Evolutionary conservation across 495 filamentous ascomycete species (phyloP), one percentile per base, ranked within the genome.

Genomic region (Penicillium lagena): DNA sequence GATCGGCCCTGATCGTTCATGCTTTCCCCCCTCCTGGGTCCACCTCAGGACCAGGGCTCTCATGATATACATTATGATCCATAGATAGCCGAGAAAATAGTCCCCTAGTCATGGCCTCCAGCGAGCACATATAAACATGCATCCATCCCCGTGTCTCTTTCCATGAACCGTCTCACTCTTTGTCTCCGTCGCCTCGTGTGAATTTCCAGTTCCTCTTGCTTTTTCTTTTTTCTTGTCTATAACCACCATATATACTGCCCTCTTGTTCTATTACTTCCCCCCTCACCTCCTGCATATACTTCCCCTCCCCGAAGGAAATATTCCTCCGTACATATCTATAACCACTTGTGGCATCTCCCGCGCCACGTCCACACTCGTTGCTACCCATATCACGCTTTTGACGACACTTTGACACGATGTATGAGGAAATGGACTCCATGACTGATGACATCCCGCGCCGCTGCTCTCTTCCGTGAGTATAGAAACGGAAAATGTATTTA

Each of bases 391-490:
- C 49, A 37, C 30, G 7, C 32, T 49, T 43, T 40, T 49, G 15
- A 58, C 46, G 37, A 53, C 29, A 53, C 29, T 7, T 30, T 22
- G 40, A 35, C 11, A 61, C 46, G 51, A 61, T 67, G 59, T 60
- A 60, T 45, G 66, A 68, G 48, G 58, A 63, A 48, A 64, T 64
- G 51, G 50, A 39, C 45, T 45, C 51, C 27, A 58, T 63, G 50
- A 51, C 58, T 50, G 62, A 64, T 35, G 63, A 64, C 11, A 38
- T 54, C 14, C 47, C 49, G 29, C 66, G 59, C 39, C 66, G 62
- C 40, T 68, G 63, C 56, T 64, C 64, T 51, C 54, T 70, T 36
- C 68, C 70, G 70, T 73, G 50, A 69, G 70, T 57, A 7, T n/a
- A 7, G 14, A 9, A n/a, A 7, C 12, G n/a, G n/a, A 14, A 37